Conservation (phyloP, 257 asterid species). For the Fraxinus quadrangulata region DNA sequence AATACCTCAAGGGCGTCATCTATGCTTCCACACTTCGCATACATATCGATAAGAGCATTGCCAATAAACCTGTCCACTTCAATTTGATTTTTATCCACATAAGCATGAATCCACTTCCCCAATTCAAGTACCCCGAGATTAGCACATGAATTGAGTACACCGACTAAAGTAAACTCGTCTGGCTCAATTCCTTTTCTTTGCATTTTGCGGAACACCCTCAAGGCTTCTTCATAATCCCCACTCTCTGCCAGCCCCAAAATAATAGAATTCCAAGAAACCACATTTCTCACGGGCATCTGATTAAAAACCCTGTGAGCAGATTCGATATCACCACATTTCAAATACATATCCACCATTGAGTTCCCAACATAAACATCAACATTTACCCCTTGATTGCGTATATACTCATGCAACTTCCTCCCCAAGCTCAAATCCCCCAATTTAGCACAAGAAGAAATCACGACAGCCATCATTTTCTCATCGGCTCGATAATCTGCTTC, state of each 20-base stretch:
- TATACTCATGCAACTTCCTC: slow-evolving; percentile 41
- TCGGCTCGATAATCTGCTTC: slow-evolving; percentile 36
- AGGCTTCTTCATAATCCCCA: slow-evolving; percentile 35
- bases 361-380: slow-evolving; percentile 48
- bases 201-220: slow-evolving; percentile 36
- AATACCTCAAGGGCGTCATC: slow-evolving; percentile 28
- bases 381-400: slow-evolving; percentile 16
- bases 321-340: slow-evolving; percentile 42
- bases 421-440: slow-evolving; percentile 46
- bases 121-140: slow-evolving; percentile 42
- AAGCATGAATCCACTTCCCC: slow-evolving; percentile 51
- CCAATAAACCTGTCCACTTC: slow-evolving; percentile 31
- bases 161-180: slow-evolving; percentile 45
- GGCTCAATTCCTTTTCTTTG: slow-evolving; percentile 31
- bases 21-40: slow-evolving; percentile 48
- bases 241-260: slow-evolving; percentile 42
- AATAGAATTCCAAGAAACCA: slow-evolving; percentile 48
- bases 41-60: slow-evolving; percentile 53
- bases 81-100: slow-evolving; percentile 30
- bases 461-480: slow-evolving; percentile 45
- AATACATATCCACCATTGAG: slow-evolving; percentile 49
- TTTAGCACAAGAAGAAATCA: slow-evolving; percentile 43
- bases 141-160: slow-evolving; percentile 44
- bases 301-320: slow-evolving; percentile 34
- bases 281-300: slow-evolving; percentile 41